Evolutionary conservation across 129 eudicot species (phyloP), one percentile per base, ranked within the genome.

Genomic region (Erigeron canadensis): DNA sequence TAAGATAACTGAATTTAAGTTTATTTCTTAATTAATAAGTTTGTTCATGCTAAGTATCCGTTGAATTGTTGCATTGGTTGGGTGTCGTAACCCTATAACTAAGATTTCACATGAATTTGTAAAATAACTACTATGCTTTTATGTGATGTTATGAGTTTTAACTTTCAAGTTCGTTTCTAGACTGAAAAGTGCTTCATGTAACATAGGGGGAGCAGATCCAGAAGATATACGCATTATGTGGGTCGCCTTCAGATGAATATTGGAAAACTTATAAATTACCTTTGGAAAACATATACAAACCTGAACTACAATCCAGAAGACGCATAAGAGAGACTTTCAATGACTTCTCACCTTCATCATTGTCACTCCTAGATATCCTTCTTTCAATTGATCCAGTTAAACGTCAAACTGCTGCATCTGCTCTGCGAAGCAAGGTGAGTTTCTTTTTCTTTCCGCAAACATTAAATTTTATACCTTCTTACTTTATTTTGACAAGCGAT

Each of bases 301-400:
- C 91, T 0, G 80, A 79, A 45, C 77, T 77, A 22, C 88, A 87
- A 10, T 86, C 73, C 78, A 81, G 63, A 77, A 64, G 91, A 71
- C 72, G 76, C 74, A 71, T 83, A 66, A 55, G 65, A 40, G 79
- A 81, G 82, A 86, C 82, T 11, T 86, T 80, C 21, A 86, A 78
- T 65, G 77, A 77, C 54, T 83, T 86, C 59, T 84, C 91, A 13
- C 48, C 80, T 11, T 81, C 91, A 40, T 79, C 91, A 11, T 68
- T 86, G 82, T 81, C 88, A 9, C 71, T 86, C 16, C 79, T 86
- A 68, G 86, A 86, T 22, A 83, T 85, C 48, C 88, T 86, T 71
- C 84, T 86, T 71, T 85, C 91, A 67, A 78, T 86, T 75, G 91
- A 86, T 70, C 91, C 91, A 37, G 80, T 75, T 44, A 87, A 86